These are phyloP conservation scores for Gossypium longicalyx DNA, from an alignment of 345 rosid genomes.

Conservation along the genomic window DNA sequence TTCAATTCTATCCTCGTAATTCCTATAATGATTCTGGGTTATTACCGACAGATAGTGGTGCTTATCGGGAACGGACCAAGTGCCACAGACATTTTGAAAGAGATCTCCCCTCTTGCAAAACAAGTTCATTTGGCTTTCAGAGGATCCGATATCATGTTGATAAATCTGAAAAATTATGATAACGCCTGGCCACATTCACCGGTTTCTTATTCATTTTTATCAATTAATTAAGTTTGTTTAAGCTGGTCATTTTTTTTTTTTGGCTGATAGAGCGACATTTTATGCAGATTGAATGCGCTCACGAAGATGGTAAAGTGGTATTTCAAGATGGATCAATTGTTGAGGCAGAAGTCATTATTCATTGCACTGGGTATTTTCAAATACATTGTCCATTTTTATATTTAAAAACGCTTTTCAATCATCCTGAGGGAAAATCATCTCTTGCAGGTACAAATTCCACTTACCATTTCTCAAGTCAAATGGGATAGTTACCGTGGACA, in stretches of 20 bases:
- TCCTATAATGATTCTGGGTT: background rate
- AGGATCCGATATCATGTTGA: background rate
- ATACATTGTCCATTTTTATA: background rate
- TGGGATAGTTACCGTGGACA: constrained; percentile 10
- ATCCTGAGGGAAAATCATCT: background rate
- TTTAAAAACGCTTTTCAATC: background rate
- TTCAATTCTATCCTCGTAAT: background rate
- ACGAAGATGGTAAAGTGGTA: constrained; percentile 14
- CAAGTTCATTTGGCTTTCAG: constrained; percentile 14
- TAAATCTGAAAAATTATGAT: background rate
- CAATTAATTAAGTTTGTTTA: background rate
- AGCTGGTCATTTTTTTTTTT: background rate
- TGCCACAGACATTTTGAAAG: background rate
- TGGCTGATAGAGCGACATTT: background rate
- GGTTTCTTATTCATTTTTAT: constrained; percentile 3
- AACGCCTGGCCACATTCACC: constrained; percentile 3
- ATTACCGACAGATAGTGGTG: constrained; percentile 2
- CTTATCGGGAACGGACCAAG: constrained; percentile 1
- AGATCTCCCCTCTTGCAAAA: constrained; percentile 11
- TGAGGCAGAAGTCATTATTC: constrained; percentile 9
- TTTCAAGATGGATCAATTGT: constrained; percentile 11
- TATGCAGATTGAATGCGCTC: constrained; percentile 8
- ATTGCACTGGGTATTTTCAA: constrained; percentile 6
- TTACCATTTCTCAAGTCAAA: constrained; percentile 16
- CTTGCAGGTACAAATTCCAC: constrained; percentile 15